Conservation (phyloP, 1,284 basidiomycete species). For the Peniophora sp. region DNA sequence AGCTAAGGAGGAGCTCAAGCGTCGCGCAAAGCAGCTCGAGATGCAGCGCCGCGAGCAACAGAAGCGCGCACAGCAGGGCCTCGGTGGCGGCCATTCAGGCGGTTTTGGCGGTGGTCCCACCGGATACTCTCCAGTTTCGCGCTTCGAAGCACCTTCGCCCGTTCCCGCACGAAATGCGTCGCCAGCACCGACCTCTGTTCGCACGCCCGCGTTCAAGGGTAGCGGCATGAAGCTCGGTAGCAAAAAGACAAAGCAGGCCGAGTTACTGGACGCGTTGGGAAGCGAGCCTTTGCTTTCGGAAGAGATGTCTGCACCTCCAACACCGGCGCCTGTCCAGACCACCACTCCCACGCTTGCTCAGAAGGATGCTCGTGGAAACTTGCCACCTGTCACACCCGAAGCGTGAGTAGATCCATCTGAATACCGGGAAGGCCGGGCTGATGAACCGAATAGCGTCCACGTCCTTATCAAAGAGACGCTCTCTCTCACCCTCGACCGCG, state of each 20-base stretch:
- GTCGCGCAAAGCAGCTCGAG: constrained; percentile 96
- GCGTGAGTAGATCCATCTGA: constrained; percentile 39
- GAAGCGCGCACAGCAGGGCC: constrained; percentile 50
- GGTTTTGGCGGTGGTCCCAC: constrained; percentile 51
- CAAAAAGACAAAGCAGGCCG: constrained; percentile 85
- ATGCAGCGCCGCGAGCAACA: constrained; percentile 96
- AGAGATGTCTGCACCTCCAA: constrained; percentile 51
- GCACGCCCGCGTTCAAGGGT: constrained; percentile 83
- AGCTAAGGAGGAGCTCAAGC: constrained; percentile 98
- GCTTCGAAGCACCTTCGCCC: constrained; percentile 54
- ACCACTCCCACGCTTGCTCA: constrained; percentile 29
- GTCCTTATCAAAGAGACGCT: constrained; percentile 81
- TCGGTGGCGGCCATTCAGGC: constrained; percentile 25
- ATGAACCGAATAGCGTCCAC: constrained; percentile 57
- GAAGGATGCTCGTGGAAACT: constrained; percentile 43
- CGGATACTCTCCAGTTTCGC: constrained; percentile 63
- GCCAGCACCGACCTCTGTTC: constrained; percentile 43
- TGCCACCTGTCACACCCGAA: constrained; percentile 75
- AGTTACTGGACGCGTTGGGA: constrained; percentile 84
- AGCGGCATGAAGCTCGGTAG: constrained; percentile 96
- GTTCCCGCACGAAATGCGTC: constrained; percentile 39
- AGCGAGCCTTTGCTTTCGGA: constrained; percentile 61
- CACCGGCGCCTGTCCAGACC: constrained; percentile 40
- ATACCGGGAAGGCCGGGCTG: not conserved
- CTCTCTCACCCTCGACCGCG: constrained; percentile 75